Percentiles rank a stretch among this genome's conserved stretches.
Evolutionary conservation across 176 grass and related monocot species (phyloP).

Genomic region (Cenchrus americanus): DNA sequence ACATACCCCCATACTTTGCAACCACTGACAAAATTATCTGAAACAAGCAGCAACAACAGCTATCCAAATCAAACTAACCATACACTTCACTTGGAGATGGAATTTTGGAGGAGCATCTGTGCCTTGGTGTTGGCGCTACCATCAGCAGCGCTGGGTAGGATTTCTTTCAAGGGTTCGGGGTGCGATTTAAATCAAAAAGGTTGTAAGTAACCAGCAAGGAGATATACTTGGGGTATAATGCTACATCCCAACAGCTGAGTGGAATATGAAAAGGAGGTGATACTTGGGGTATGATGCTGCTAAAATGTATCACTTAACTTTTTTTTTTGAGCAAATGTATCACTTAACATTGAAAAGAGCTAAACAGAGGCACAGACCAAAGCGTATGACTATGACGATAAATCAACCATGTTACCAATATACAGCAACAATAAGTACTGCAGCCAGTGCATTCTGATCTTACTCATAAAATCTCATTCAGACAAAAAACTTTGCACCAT

Average conservation of each 20-base stretch:
- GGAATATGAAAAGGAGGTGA: too few relatives aligned
- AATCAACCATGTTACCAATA: neutral
- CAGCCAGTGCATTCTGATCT: neutral
- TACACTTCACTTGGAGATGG: neutral
- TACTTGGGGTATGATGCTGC: neutral
- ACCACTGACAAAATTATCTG: neutral
- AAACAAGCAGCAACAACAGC: neutral
- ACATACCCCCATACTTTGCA: neutral
- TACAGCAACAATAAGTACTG: neutral
- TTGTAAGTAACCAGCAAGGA: neutral
- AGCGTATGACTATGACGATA: neutral
- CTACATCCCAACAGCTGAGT: neutral
- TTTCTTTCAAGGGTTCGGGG: neutral
- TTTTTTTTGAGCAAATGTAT: too few relatives aligned
- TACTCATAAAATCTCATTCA: slow-evolving; percentile 1
- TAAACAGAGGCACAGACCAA: neutral
- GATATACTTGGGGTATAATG: too few relatives aligned
- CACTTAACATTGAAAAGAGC: neutral
- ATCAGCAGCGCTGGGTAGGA: neutral
- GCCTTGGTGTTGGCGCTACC: neutral
- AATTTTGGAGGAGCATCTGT: neutral
- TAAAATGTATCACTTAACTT: neutral
- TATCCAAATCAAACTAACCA: neutral
- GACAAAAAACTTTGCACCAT: slow-evolving; percentile 1
- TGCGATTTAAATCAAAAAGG: neutral